Base-by-base conservation (phyloP, 805 yeast genomes). In the Middelhovenomyces tepae region DNA sequence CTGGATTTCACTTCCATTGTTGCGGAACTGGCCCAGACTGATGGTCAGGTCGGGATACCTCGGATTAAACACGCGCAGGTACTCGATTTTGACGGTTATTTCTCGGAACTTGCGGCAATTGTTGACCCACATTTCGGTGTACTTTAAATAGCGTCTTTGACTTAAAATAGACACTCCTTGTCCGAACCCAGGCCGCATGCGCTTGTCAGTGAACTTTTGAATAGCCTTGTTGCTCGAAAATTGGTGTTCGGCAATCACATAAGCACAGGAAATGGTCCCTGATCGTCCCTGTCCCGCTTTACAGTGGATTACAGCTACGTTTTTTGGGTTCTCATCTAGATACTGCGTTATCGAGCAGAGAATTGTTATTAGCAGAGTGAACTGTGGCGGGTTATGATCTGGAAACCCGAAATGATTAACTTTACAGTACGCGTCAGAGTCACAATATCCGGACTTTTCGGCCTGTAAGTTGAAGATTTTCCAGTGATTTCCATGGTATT, bases 251-350 rank as follows among this genome's bases (percentile, higher is more conserved):
- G 62, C 64, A 71, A 86, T 77, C 40, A 87, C 53, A 48, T 74
- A 80, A 0, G 86, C 83, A 39, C 82, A 73, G 5, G 71, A 70
- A 1, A 84, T 56, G 1, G 86, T 67, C 0, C 97, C 96, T 0
- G 94, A 78, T 17, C 97, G 62, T 1, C 97, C 97, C 55, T 85
- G 86, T 0, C 97, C 97, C 43, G 83, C 82, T 48, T 80, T 76
- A 52, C 97, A 89, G 51, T 89, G 96, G 5, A 89, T 54, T 1
- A 82, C 65, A 0, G 82, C 86, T 2, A 79, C 75, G 35, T 69
- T 65, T 0, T 55, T 37, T 1, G 57, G 45, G 14, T 53, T 43
- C 10, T 27, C 25, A 1, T 41, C 28, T 16, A 80, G 47, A 41
- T 56, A 78, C 0, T 40, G 42, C 26, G 64, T 55, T 5, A 86